Evolutionary conservation across 345 rosid genomes (phyloP).

Genomic region (Leavenworthia alabamica): DNA sequence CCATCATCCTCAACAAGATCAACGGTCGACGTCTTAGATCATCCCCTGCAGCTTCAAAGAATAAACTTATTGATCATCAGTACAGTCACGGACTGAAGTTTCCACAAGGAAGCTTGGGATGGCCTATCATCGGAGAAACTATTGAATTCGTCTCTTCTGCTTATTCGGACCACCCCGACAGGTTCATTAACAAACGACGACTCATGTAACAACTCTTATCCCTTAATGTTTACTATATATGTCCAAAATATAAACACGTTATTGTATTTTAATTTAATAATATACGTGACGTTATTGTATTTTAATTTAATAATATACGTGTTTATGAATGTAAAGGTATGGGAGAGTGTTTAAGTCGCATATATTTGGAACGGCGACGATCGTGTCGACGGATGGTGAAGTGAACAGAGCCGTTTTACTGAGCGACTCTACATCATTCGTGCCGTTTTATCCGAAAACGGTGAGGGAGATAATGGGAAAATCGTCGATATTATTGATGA

Average conservation of each 20-base stretch:
- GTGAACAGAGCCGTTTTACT: slow-evolving; percentile 78
- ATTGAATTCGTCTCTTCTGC: slow-evolving; percentile 78
- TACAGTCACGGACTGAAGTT: slow-evolving; percentile 16
- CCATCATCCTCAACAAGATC: slow-evolving; percentile 31
- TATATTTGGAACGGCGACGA: slow-evolving; percentile 75
- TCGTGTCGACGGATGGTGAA: slow-evolving; percentile 90
- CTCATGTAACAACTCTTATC: slow-evolving; percentile 36
- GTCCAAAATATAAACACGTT: not conserved
- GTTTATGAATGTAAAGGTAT: slow-evolving; percentile 37
- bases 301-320: not conserved
- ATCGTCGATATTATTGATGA: slow-evolving; percentile 76
- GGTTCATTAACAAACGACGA: slow-evolving; percentile 84
- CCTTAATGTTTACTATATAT: not conserved
- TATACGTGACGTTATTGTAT: not conserved
- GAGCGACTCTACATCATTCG: slow-evolving; percentile 72
- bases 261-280: not conserved
- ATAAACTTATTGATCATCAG: slow-evolving; percentile 1
- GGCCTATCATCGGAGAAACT: slow-evolving; percentile 91
- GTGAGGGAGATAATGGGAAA: slow-evolving; percentile 94
- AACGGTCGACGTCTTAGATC: slow-evolving; percentile 14
- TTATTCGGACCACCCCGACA: slow-evolving; percentile 79
- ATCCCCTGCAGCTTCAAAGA: slow-evolving; percentile 18
- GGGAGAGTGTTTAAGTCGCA: slow-evolving; percentile 98
- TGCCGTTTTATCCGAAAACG: slow-evolving; percentile 89
- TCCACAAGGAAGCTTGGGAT: slow-evolving; percentile 74